phyloP scores from a whole-genome alignment of 1,139 yeast species.

The Barnettozyma hawaiiensis region DNA sequence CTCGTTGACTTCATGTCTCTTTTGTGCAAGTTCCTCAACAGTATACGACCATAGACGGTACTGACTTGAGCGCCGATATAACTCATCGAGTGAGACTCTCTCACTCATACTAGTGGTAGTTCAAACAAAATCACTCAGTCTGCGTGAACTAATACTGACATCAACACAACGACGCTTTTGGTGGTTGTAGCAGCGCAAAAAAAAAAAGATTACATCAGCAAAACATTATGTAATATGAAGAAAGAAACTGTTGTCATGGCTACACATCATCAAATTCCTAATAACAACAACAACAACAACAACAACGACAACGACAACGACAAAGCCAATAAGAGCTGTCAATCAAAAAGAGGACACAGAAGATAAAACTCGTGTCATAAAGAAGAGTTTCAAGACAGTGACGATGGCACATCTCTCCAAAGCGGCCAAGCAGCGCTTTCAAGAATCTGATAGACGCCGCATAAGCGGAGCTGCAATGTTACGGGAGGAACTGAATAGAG shows the following conservation, averaged over 20 bases:
- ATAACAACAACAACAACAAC: neutral
- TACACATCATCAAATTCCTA: neutral
- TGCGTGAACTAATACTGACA: too few species aligned
- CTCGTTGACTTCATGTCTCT: conserved; percentile 45
- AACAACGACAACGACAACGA: too few species aligned
- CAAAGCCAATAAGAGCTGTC: too few species aligned
- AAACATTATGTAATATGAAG: too few species aligned
- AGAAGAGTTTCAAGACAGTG: too few species aligned
- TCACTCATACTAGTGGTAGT: conserved; percentile 15
- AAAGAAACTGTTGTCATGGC: neutral
- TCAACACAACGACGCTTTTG: too few species aligned
- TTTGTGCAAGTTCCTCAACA: conserved; percentile 42
- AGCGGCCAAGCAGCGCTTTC: conserved; percentile 24
- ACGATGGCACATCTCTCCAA: conserved; percentile 14
- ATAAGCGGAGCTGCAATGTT: conserved; percentile 25
- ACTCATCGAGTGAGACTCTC: conserved; percentile 64
- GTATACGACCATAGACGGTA: conserved; percentile 83
- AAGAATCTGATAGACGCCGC: conserved; percentile 17
- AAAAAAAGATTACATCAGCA: too few species aligned
- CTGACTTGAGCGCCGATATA: conserved; percentile 83
- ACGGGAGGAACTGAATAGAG: conserved; percentile 21
- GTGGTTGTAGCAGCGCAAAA: neutral
- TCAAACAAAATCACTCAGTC: too few species aligned
- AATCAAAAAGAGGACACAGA: too few species aligned
- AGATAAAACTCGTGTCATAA: too few species aligned